Base-by-base conservation (phyloP, 1,139 yeast genomes). In the Spathaspora sp. region DNA sequence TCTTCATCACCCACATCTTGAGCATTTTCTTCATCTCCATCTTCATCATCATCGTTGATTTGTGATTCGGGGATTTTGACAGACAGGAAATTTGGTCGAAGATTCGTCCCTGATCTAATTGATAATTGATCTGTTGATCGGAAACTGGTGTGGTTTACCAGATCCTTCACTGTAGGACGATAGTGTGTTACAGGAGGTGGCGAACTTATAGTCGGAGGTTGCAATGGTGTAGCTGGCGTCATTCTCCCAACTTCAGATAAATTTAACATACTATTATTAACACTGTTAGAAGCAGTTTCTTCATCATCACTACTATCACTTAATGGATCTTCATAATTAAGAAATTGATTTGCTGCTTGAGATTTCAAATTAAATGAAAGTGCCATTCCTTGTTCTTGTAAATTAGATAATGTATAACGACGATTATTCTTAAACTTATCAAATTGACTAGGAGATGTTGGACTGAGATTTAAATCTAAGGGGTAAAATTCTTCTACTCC, bases 21-120 rank as follows among this genome's bases (percentile, higher is more conserved):
- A 7, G 52, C 57, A 3, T 56, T 63, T 2, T 65, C 71, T 17
- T 31, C 36, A 53, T 27, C 31, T 5, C 13, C 31, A 27, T 59
- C 61, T 0, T 86, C 89, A 44, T 84, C 89, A 44, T 84, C 87
- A 47, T 84, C 89, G 41, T 83, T 68, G 1, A 88, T 78, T 53
- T 78, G 81, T 0, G 96, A 82, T 47, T 81, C 78, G 1, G 96
- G 96, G 45, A 88, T 78, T 42, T 89, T 85, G 43, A 82, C 84
- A 1, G 96, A 87, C 38, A 89, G 81, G 58, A 89, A 89, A 46
- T 84, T 83, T 0, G 96, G 95, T 42, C 81, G 73, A 58, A 62
- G 70, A 61, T 64, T 72, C 43, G 70, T 67, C 50, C 57, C 58
- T 3, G 73, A 71, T 49, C 63, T 63, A 34, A 59, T 59, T 3